Conservation (phyloP, 2,329 filamentous ascomycete species). For the Aspergillus transmontanensis region DNA sequence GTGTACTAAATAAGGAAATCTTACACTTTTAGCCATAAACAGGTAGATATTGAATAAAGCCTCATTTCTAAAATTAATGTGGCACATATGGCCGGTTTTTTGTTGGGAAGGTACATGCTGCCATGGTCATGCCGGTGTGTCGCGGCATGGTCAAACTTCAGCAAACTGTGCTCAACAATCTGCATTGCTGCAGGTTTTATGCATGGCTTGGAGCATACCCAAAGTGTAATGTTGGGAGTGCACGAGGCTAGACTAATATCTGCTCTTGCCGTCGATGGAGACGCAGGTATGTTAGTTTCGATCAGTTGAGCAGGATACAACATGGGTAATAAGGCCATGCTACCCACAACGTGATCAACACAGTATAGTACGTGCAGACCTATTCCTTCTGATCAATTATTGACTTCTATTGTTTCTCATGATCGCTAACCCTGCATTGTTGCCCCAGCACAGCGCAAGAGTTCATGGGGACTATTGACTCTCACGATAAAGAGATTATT, state of each 20-base stretch:
- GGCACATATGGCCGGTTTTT: neutral
- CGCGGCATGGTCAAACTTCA: neutral
- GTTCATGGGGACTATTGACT: too few relatives aligned
- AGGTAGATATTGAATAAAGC: too few relatives aligned
- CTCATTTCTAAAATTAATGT: neutral
- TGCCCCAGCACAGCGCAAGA: neutral
- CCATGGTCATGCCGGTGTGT: neutral
- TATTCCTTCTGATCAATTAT: neutral
- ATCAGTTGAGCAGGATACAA: too few relatives aligned
- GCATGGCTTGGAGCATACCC: neutral
- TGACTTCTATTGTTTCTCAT: neutral
- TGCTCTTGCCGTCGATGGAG: neutral
- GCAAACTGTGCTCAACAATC: neutral
- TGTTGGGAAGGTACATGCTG: neutral
- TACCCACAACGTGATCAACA: neutral
- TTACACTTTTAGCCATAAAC: neutral
- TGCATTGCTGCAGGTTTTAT: neutral
- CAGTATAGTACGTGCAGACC: neutral
- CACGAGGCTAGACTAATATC: neutral
- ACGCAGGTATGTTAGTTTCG: neutral
- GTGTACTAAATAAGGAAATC: neutral
- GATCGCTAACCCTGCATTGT: neutral
- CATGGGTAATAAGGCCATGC: neutral
- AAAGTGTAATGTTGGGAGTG: neutral
- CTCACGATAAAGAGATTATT: too few relatives aligned